Base-by-base conservation (phyloP, 2,329 filamentous ascomycete genomes). In the Clathrospora elynae region DNA sequence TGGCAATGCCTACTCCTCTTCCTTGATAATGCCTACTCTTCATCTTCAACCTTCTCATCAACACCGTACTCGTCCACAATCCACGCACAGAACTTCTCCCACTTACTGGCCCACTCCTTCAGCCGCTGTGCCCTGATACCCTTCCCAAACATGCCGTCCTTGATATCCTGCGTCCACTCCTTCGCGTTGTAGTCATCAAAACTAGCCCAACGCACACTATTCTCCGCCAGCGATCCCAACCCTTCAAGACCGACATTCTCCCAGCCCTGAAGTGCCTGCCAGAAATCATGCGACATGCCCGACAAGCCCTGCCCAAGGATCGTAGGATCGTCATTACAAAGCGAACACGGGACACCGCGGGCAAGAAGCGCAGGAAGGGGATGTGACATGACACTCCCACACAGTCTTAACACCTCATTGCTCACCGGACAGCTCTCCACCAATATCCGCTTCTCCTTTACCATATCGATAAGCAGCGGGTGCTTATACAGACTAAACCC, bases 11-110 rank as follows among this genome's bases (percentile, higher is more conserved):
- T n/a, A n/a, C n/a, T n/a, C 6, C 20, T 23, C 20, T 23, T 23
- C 20, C 20, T 6, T 6, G 10, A 23, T 23, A n/a, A n/a, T 23
- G 6, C 17, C 53, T 35, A 70, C 43, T 67, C 71, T 29, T 73
- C 72, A 6, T 75, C 73, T 10, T 75, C 71, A 30, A 74, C 64
- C 43, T 76, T 75, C 51, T 78, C 75, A 47, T 73, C 70, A n/a
- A 58, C 25, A 62, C 80, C 73, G 81, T 55, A 95, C 72, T 95
- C 88, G 24, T 84, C 77, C 7, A 96, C 86, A 30, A 97, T 78
- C 90, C 90, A 96, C 39, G 90, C 78, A 64, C 91, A 97, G 66
- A 93, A 97, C 62, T 82, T 79, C 75, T 97, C 92, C 83, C 91
- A 97, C 55, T 88, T 82, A 23, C 82, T 73, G 35, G 82, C 80